phyloP scores from a whole-genome alignment of 495 filamentous ascomycete species.

The Penicillium malachiteum region DNA sequence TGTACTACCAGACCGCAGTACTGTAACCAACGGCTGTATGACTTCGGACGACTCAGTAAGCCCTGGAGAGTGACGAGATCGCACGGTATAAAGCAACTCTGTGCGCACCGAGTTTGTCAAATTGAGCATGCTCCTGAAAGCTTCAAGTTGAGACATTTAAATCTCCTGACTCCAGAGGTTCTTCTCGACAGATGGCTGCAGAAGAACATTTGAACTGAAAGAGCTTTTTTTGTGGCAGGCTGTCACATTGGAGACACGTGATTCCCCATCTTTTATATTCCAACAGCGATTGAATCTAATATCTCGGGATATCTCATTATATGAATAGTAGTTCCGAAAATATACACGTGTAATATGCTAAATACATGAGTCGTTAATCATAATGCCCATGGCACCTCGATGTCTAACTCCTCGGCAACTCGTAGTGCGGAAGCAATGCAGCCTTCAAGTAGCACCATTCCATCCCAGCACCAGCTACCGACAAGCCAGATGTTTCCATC shows the following conservation, averaged over 20 bases:
- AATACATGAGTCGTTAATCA: neutral
- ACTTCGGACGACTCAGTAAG: neutral
- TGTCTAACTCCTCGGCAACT: constrained; percentile 48
- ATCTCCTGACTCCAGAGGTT: too few species aligned
- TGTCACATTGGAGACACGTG: too few species aligned
- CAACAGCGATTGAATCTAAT: too few species aligned
- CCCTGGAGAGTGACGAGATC: neutral
- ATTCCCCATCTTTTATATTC: too few species aligned
- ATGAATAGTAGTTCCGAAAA: neutral
- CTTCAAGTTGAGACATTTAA: too few species aligned
- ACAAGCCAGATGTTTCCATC: constrained; percentile 50
- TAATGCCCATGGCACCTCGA: constrained; percentile 43
- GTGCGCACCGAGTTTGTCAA: neutral
- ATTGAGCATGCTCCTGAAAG: too few species aligned
- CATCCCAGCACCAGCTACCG: constrained; percentile 65
- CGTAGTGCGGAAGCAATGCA: constrained; percentile 55
- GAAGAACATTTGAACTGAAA: too few species aligned
- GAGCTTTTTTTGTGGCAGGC: too few species aligned
- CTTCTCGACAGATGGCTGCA: too few species aligned
- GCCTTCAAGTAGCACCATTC: constrained; percentile 61
- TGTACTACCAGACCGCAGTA: neutral
- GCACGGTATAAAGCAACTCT: neutral
- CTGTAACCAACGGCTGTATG: neutral
- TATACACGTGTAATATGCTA: neutral
- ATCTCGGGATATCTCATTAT: neutral